These are phyloP conservation scores for Hansenula sp. DNA, from an alignment of 1,139 yeast genomes.

Conservation along the genomic window DNA sequence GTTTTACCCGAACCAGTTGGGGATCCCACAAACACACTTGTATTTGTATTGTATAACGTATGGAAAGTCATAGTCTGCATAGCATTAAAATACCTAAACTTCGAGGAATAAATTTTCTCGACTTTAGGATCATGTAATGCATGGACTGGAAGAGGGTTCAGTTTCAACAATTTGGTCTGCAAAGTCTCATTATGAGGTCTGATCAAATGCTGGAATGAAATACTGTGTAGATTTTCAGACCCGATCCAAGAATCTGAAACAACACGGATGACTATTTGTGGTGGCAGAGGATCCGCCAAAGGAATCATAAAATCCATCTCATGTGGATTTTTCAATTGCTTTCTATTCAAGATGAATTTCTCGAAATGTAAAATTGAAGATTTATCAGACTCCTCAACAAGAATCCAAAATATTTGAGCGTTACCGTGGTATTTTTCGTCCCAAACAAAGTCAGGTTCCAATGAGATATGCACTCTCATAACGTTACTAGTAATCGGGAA, in stretches of 20 bases:
- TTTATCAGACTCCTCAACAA: slow-evolving; percentile 82
- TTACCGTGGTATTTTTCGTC: slow-evolving; percentile 77
- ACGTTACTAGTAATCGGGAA: slow-evolving; percentile 89
- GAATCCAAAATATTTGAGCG: slow-evolving; percentile 87
- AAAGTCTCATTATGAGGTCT: slow-evolving; percentile 86
- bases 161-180: slow-evolving; percentile 70
- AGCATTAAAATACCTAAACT: slow-evolving; percentile 89
- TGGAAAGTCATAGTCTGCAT: slow-evolving; percentile 99
- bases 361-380: slow-evolving; percentile 79
- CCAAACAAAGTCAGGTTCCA: slow-evolving; percentile 83
- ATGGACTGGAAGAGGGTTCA: slow-evolving; percentile 82
- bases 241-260: slow-evolving; percentile 91
- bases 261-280: slow-evolving; percentile 77
- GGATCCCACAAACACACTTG: slow-evolving; percentile 89
- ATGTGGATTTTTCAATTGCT: slow-evolving; percentile 54
- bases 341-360: slow-evolving; percentile 63
- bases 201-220: slow-evolving; percentile 87
- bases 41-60: slow-evolving; percentile 72
- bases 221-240: slow-evolving; percentile 69
- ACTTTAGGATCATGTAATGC: slow-evolving; percentile 71
- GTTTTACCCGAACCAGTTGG: slow-evolving; percentile 99
- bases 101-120: slow-evolving; percentile 61
- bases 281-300: slow-evolving; percentile 79
- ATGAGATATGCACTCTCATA: slow-evolving; percentile 68
- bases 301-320: slow-evolving; percentile 94